Evolutionary conservation across 2,329 filamentous ascomycete species (phyloP), one percentile per base, ranked within the genome.

Genomic region (Metarhizium humberi): DNA sequence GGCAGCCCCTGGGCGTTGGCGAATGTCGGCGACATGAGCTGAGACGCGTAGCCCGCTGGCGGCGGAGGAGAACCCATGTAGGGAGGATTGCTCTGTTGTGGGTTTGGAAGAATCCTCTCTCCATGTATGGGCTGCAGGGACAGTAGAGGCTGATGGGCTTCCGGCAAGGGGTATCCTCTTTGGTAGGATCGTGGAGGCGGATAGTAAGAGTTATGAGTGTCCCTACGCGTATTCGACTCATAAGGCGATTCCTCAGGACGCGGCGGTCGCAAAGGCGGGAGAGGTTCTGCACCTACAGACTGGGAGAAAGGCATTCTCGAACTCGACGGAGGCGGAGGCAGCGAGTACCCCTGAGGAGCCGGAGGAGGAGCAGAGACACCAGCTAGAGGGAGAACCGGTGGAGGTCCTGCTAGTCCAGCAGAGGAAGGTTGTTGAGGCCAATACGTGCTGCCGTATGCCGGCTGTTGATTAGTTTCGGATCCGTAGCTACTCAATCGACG

Each of bases 181-280:
- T 69, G 65, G 56, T 67, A 73, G 34, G 63, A 57, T 34, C 68
- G 65, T 43, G 66, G 61, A 13, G 63, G 62, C 7, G 64, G 59
- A 52, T 72, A 73, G 53, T 69, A 73, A n/a, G 62, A 56, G 55
- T 57, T 57, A 49, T 66, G 66, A 52, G 63, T 58, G 36, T 62
- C 57, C 11, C 65, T 59, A n/a, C 69, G 64, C 60, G 68, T 63
- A 55, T 56, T 63, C n/a, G 64, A 54, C 18, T 73, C 70, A 48
- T 69, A 59, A 50, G 68, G 58, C 10, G 60, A 55, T 25, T 71
- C 69, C 14, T 72, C 70, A 10, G 65, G 65, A 43, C 71, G 65
- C 14, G 71, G 65, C n/a, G 71, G 71, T 43, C 71, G 64, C 42
- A 73, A 61, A 6, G 71, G 71, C 4, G 71, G 71, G 25, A 73